Evolutionary conservation across 2,329 filamentous ascomycete species (phyloP).

Genomic region (Tolypocladium album): DNA sequence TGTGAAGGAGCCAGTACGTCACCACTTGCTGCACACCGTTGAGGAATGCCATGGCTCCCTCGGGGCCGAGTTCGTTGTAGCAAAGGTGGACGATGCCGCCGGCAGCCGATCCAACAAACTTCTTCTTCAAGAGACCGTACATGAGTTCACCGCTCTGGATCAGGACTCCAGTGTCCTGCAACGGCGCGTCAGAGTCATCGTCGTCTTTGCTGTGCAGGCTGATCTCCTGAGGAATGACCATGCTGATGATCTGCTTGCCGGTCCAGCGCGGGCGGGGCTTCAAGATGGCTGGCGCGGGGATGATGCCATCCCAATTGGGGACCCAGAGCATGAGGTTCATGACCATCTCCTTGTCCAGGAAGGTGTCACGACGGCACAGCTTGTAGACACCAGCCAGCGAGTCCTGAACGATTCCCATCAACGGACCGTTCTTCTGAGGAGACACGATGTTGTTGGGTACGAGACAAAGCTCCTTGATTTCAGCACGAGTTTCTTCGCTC

Average conservation of each 20-base stretch:
- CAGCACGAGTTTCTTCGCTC: conserved; percentile 89
- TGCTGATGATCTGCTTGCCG: conserved; percentile 92
- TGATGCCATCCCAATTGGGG: conserved; percentile 90
- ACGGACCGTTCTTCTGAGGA: conserved; percentile 86
- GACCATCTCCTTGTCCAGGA: conserved; percentile 79
- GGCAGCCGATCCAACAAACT: conserved; percentile 79
- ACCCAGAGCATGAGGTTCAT: conserved; percentile 99
- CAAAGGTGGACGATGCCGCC: conserved; percentile 92
- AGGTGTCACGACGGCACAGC: conserved; percentile 84
- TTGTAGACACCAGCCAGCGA: conserved; percentile 96
- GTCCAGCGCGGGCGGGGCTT: conserved; percentile 93
- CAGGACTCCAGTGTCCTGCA: conserved; percentile 67
- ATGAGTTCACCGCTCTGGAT: conserved; percentile 83
- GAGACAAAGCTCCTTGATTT: conserved; percentile 89
- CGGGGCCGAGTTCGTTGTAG: conserved; percentile 86
- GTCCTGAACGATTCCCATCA: conserved; percentile 99
- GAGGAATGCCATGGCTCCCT: conserved; percentile 86
- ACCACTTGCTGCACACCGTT: conserved; percentile 91
- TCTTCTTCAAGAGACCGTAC: conserved; percentile 87
- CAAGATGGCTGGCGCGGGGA: conserved; percentile 85
- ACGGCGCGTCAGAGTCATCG: conserved; percentile 43
- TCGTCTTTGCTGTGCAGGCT: conserved; percentile 63
- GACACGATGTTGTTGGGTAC: conserved; percentile 99
- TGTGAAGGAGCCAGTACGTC: conserved; percentile 93
- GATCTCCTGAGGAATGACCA: conserved; percentile 80